Percentiles rank a stretch among this genome's conserved stretches.
Conservation (phyloP, 805 yeast genomes). For the Sugiyamaella americana region DNA sequence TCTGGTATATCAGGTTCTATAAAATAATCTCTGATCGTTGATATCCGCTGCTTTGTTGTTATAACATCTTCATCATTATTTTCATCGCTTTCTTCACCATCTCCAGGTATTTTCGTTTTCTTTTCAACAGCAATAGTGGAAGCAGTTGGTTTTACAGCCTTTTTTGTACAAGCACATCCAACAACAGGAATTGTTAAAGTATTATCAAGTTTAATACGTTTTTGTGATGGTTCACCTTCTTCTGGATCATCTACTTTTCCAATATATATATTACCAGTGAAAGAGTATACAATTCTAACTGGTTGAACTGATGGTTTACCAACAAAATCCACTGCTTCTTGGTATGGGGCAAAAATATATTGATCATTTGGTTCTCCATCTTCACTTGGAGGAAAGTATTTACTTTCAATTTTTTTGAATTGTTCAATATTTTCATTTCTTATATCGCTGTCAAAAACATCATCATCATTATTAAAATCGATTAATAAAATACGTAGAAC, state of each 20-base stretch:
- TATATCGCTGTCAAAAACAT: not conserved
- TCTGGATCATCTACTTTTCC: not conserved
- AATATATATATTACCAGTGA: not conserved
- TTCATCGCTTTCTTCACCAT: slow-evolving; percentile 3
- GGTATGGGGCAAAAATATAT: slow-evolving; percentile 14
- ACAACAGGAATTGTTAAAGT: slow-evolving; percentile 23
- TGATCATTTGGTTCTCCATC: slow-evolving; percentile 2
- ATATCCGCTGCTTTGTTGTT: not conserved
- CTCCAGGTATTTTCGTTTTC: not conserved
- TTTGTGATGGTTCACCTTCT: slow-evolving; percentile 1
- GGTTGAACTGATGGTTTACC: not conserved
- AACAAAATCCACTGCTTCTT: slow-evolving; percentile 9
- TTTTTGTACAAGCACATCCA: slow-evolving; percentile 20
- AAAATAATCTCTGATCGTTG: slow-evolving; percentile 18
- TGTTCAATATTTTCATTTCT: not conserved
- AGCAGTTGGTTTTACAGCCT: slow-evolving; percentile 13
- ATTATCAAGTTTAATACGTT: not conserved
- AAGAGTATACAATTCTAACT: not conserved
- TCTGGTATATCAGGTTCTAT: too few relatives aligned
- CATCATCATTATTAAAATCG: slow-evolving; percentile 13
- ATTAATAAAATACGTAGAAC: slow-evolving; percentile 16
- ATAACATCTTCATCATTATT: slow-evolving; percentile 6
- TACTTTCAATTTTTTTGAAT: slow-evolving; percentile 3
- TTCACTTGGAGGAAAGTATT: slow-evolving; percentile 3
- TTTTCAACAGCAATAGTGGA: slow-evolving; percentile 4